Base-by-base conservation (phyloP, 2,329 filamentous ascomycete genomes). In the Corynespora cassiicola region DNA sequence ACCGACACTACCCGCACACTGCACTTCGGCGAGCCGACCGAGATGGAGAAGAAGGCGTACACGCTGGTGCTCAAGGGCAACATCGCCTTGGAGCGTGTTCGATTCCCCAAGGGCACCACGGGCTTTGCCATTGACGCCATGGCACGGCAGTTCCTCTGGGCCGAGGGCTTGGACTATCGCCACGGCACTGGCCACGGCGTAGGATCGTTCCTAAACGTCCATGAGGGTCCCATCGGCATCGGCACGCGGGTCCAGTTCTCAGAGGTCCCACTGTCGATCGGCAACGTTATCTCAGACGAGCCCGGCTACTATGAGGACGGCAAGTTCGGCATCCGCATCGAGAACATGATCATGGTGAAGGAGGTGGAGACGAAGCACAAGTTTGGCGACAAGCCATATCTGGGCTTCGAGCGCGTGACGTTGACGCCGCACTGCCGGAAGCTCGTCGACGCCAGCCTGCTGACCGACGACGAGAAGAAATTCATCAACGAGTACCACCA, bases 301-400 rank as follows among this genome's bases (percentile, higher is more conserved):
- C 94, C 94, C 2, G 94, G 94, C 19, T 99, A 91, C 73, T 99
- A 99, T 66, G 91, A 97, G 68, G 94, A 99, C 58, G 92, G 90
- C 31, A 84, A 84, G 24, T 99, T 95, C 61, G 94, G 94, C 12
- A 94, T 99, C 53, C 86, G 94, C 12, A 96, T 96, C 59, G 94
- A 99, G 71, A 99, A 99, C 66, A 84, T 99, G 58, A 83, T 95
- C 50, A 86, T 97, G 77, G 90, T 95, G 19, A 86, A 82, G 52
- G 90, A 96, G 65, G 86, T 87, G n/a, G 77, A 91, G 69, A 96
- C 92, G 4, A 85, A 85, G 46, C 81, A 95, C 69, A 83, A 85
- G 22, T 97, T 97, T 63, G 92, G 91, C 14, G 92, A 96, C 57
- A 96, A 95, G 73, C 87, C 91, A 2, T 99, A 88, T 72, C 76